Conservation (phyloP, 495 filamentous ascomycete species). For the Aspergillus cavernicola region DNA sequence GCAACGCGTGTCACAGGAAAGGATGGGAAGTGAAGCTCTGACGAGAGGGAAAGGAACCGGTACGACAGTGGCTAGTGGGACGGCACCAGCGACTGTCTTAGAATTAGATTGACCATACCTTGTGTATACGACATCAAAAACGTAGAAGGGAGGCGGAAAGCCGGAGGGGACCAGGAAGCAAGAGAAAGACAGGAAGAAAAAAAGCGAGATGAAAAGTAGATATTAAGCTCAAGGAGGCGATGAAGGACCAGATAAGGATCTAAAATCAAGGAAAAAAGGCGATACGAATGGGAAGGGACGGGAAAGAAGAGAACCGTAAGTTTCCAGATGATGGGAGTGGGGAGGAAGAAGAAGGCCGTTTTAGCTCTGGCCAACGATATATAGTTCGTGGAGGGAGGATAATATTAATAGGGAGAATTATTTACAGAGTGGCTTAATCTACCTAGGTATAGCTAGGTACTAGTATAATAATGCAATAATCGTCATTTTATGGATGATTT, state of each 20-base stretch:
- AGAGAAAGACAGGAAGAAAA: not conserved
- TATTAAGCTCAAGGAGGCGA: not conserved
- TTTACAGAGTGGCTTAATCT: no score
- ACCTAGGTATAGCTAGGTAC: no score
- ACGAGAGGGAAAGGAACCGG: conserved; percentile 6
- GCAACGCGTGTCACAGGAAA: conserved; percentile 17
- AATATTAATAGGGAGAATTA: conserved; percentile 6
- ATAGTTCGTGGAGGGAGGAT: not conserved
- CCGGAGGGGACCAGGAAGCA: not conserved
- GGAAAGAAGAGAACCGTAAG: conserved; percentile 3
- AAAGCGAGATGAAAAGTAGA: not conserved
- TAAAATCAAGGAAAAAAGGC: not conserved
- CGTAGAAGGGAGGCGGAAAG: not conserved
- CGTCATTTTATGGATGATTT: conserved; percentile 1
- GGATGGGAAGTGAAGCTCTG: not conserved
- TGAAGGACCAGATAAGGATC: conserved; percentile 8
- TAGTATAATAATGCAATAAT: conserved; percentile 6
- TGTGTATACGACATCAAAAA: conserved; percentile 20
- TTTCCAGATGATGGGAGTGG: conserved; percentile 1
- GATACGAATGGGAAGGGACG: not conserved
- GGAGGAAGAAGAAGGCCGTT: not conserved
- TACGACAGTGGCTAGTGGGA: conserved; percentile 10
- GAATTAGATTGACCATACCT: conserved; percentile 13
- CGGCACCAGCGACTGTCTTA: conserved; percentile 10
- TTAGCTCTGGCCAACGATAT: conserved; percentile 3